Evolutionary conservation across 2,329 filamentous ascomycete genomes (phyloP), one percentile per base, ranked within the genome.

Genomic region (Dothideomycetes sp.): DNA sequence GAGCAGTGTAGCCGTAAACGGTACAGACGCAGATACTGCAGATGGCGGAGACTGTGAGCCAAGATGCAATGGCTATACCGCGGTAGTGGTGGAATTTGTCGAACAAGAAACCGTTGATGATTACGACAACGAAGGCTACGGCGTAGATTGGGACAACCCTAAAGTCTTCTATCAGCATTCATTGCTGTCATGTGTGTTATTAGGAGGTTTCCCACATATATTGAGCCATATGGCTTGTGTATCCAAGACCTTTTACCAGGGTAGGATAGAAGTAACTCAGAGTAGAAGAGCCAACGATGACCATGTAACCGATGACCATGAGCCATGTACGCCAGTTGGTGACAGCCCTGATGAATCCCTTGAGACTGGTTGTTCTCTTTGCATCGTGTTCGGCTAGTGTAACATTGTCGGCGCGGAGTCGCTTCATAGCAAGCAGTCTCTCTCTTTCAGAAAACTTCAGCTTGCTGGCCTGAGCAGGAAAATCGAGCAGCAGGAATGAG

Each of bases 221-320:
- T 45, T 73, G 70, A 0, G 69, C 67, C 30, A 61, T 61, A 13
- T 60, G 55, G 4, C 58, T 55, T 2, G 55, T 63, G 48, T 71
- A 74, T 15, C 70, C 70, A 0, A 75, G 62, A 2, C 65, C 67
- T n/a, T 64, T 55, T 32, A 74, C 68, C 6, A 73, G 59, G 0
- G 68, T 71, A 0, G 69, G 70, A 47, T 73, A 73, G 52, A 74
- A 74, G 57, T 74, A 74, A 3, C 64, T 67, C 11, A 73, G 59
- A 0, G 71, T 73, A 1, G 64, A 67, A 1, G 68, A 67, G 3
- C 71, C 68, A 28, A 64, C 63, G 33, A 66, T 65, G 31, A 69
- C 64, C 61, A 73, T 70, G 50, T 70, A 73, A 3, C 70, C 64
- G 1, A 70, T 41, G 10, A 70, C 61, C 44, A 74, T 65, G 3